phyloP scores from a whole-genome alignment of 2,329 filamentous ascomycete genomes.

The Zymoseptoria ardabiliae region DNA sequence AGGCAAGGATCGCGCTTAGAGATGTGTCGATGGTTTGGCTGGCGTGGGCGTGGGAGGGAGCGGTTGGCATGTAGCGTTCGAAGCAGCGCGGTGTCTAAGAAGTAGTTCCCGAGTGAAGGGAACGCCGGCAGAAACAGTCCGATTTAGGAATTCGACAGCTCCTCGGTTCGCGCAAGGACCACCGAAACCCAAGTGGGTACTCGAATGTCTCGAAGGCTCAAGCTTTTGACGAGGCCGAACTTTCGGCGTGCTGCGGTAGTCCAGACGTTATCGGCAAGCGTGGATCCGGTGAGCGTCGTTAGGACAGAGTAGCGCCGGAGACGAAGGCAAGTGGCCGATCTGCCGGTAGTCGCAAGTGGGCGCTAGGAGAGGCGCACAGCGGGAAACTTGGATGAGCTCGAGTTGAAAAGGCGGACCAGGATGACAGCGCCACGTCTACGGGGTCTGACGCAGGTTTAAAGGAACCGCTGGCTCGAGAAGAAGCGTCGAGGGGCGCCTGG shows the following conservation, averaged over 20 bases:
- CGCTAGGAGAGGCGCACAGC: not conserved
- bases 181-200: not conserved
- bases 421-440: not conserved
- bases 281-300: not conserved
- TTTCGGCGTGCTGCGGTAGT: not conserved
- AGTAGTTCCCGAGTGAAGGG: slow-evolving; percentile 1
- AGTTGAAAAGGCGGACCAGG: not conserved
- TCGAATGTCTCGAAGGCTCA: not conserved
- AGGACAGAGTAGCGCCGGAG: not conserved
- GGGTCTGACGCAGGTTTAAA: not conserved
- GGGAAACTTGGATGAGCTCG: not conserved
- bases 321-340: not conserved
- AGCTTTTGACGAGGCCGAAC: not conserved
- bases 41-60: slow-evolving; percentile 17
- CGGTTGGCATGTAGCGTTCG: not conserved
- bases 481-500: not conserved
- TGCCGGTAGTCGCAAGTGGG: not conserved
- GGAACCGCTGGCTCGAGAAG: not conserved
- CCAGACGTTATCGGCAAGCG: not conserved
- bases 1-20: slow-evolving; percentile 34
- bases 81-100: not conserved
- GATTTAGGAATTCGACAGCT: not conserved
- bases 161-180: not conserved
- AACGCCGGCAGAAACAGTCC: not conserved
- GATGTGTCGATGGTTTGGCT: slow-evolving; percentile 32